Base-by-base conservation (phyloP, 192 early-diverging fungal species). In the Gryganskiella cystojenkinii region DNA sequence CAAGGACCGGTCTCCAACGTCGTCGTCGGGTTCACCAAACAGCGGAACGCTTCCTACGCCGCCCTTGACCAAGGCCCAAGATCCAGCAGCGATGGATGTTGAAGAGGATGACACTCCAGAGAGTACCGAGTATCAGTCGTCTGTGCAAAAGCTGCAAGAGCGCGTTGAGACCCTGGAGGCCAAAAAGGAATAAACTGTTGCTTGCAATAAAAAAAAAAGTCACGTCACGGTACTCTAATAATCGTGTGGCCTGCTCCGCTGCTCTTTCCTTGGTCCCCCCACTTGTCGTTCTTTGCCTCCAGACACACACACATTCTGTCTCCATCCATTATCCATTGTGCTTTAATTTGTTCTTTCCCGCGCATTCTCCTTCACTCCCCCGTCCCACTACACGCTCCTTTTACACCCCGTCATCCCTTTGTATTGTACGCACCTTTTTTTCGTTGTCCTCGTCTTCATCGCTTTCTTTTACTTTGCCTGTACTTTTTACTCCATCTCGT, bases 11-110 rank as follows among this genome's bases (percentile, higher is more conserved):
- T 40, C 37, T 40, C 3, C 56, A 30, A 8, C 49, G n/a, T 46
- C 34, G 27, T 19, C 59, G 57, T 15, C 46, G 47, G 3, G 37
- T 9, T 51, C 71, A 1, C 61, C 71, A 24, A 73, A 61, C 42
- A 59, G 54, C 25, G 67, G 66, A n/a, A 69, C 67, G 2, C 61
- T 78, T 6, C 74, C 74, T 31, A 68, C 74, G 22, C 74, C 74
- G 14, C 74, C 74, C 1, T 34, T 78, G 15, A 69, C 54, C 15
- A 78, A 78, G 61, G 52, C 45, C 13, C 66, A 68, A 47, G 65
- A 64, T 31, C 8, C 58, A 5, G 51, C 66, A 11, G 74, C 65
- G 2, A 78, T 78, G 65, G 74, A 78, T 20, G 56, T 69, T 6
- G 74, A 69, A 20, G 65, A 27, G 8, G 49, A 56, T 33, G 44